Base-by-base conservation (phyloP, 805 yeast species). In the Cyberlindnera nakhonratchasimensis region DNA sequence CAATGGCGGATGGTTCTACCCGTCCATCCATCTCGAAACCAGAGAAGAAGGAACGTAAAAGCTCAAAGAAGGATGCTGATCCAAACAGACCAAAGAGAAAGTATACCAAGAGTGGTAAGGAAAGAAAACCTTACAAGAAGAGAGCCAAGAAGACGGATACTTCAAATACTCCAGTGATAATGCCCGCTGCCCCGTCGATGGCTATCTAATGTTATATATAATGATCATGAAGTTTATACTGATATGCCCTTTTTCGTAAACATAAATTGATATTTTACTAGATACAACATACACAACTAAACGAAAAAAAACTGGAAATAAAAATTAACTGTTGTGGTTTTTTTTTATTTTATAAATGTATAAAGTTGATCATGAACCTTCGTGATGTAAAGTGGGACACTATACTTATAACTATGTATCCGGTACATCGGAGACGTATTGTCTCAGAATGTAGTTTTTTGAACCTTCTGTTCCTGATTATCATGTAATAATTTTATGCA, bases 41-140 rank as follows among this genome's bases (percentile, higher is more conserved):
- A 18, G 32, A 40, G 42, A 45, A 35, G 45, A 44, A 43, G 29
- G 39, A 32, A 31, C 45, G 47, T 25, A 46, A 39, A 45, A 37
- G 26, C 19, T 35, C 35, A 24, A 44, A 42, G 43, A 47, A 41
- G 31, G 40, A 42, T 20, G 48, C 41, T 14, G 51, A 43, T 32
- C 59, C 53, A 14, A 54, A 51, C 45, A 54, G 54, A 42, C 55
- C 57, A 28, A 58, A 53, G 50, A 52, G 59, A 43, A 57, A 55
- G 49, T 58, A 55, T 41, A 55, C 55, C 29, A 61, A 57, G 47
- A 56, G 56, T 45, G 65, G 58, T 29, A 58, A 59, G 34, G 62
- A 63, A 40, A 54, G 61, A 39, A 62, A 64, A 45, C 58, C 63
- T 19, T 61, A 60, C 41, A 62, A 61, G 31, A 52, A 56, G 46